Base-by-base conservation (phyloP, 805 yeast genomes). In the Nadsonia fulvescens region DNA sequence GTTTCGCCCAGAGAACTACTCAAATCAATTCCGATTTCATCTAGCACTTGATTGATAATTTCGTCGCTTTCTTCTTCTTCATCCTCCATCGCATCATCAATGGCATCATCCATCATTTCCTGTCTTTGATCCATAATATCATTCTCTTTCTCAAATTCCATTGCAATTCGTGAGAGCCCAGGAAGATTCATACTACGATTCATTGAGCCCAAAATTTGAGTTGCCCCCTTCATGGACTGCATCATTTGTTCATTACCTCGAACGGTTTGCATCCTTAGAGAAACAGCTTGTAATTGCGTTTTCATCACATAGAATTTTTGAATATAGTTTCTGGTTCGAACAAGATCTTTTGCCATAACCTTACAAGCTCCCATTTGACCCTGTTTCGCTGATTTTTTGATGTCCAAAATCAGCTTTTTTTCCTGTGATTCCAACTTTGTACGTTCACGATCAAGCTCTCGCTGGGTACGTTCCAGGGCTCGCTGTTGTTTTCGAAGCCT, bases 71-170 rank as follows among this genome's bases (percentile, higher is more conserved):
- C 51, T 37, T 71, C 76, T 31, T 78, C 69, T 41, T 79, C 95
- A 42, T 73, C 81, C 28, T 75, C 93, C 89, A 89, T 81, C 11
- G 89, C 77, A 47, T 86, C 94, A 46, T 89, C 99, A 40, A 89
- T 74, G 11, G 94, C 91, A 46, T 89, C 98, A 46, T 89, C 98
- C 76, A 89, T 89, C 68, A 91, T 79, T 48, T 91, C 99, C 50
- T 91, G 96, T 43, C 93, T 73, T 54, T 89, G 98, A 49, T 86
- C 95, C 96, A 89, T 89, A 40, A 91, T 56, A 46, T 91, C 98
- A 50, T 77, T 79, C 44, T 86, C 93, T 42, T 68, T 70, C 43
- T 89, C 93, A 49, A 89, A 89, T 42, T 89, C 96, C 76, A 79
- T 83, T 3, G 95, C 81, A 12, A 89, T 89, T 34, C 74, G 65